Evolutionary conservation across 1,284 basidiomycete species (phyloP), one percentile per base, ranked within the genome.

Genomic region (Ganoderma multipileum): DNA sequence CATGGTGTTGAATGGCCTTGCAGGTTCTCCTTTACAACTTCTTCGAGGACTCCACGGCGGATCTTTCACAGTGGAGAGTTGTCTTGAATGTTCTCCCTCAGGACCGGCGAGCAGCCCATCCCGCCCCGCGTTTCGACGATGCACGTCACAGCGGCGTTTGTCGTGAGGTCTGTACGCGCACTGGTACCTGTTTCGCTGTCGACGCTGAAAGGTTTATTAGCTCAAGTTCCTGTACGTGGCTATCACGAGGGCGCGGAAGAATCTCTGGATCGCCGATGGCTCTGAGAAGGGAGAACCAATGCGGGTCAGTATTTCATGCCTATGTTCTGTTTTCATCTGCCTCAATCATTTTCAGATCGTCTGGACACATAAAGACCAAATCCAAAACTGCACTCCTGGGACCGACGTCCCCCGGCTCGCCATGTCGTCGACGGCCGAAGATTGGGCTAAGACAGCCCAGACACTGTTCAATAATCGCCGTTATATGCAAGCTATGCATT

Each of bases 21-120:
- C 73, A 92, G 89, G 91, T 93, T 3, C 80, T 93, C 1, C 75
- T 93, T 1, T 92, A 88, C 73, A 87, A 92, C 68, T 92, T 92
- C 77, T 93, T 93, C 72, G 82, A 87, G 52, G 90, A 92, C 72
- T 92, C 91, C 0, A 75, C 76, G 0, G 81, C 85, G 0, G 83
- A 85, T 44, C 54, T 77, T 1, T 78, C 84, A 0, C 86, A 87
- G 65, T 93, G 91, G 91, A 82, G 89, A 11, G 79, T 90, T 0
- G 77, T 93, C 18, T 76, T 91, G n/a, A 86, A 86, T 54, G 81
- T 79, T 0, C 59, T 85, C 1, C 70, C 72, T 0, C 74, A 81
- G 11, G 73, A 75, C 14, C 68, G 70, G 14, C 57, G 71, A 1
- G 61, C 67, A 16, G 67, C 66, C 6, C 78, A 20, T 67, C 79